Conservation (phyloP, 345 rosid species). For the Euclidium syriacum region DNA sequence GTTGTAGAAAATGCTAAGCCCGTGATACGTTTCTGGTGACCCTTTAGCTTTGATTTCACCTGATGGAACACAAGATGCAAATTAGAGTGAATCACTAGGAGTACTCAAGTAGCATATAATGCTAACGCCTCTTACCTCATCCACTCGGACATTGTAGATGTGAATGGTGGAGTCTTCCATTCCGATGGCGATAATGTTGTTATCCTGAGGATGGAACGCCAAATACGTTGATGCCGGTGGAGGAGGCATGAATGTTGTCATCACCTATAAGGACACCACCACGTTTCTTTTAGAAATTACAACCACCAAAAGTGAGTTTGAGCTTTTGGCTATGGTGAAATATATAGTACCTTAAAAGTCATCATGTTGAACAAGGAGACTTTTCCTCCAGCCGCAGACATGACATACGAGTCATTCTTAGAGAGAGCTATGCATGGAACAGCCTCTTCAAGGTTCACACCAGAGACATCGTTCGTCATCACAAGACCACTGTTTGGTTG, state of each 20-base stretch:
- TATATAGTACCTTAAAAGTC: conserved; percentile 70
- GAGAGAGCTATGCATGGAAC: conserved; percentile 91
- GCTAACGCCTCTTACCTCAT: conserved; percentile 47
- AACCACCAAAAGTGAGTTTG: not conserved
- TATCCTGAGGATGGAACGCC: conserved; percentile 86
- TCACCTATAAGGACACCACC: conserved; percentile 46
- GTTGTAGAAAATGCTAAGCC: conserved; percentile 79
- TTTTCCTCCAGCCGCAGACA: conserved; percentile 93
- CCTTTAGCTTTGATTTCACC: conserved; percentile 82
- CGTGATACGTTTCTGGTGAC: conserved; percentile 80
- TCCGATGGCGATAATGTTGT: conserved; percentile 85
- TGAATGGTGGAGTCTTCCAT: conserved; percentile 88
- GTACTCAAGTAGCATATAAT: not conserved
- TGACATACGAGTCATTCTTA: conserved; percentile 84
- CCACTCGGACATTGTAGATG: conserved; percentile 75
- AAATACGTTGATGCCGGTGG: conserved; percentile 83
- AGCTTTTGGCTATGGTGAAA: not conserved
- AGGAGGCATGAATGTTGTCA: conserved; percentile 84
- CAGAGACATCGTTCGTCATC: conserved; percentile 72
- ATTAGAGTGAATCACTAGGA: conserved; percentile 1
- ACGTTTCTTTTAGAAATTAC: not conserved
- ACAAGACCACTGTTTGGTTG: conserved; percentile 90
- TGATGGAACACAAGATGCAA: conserved; percentile 25
- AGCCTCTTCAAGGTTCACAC: conserved; percentile 76
- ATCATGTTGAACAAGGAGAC: conserved; percentile 88